Conservation (phyloP, 2,329 filamentous ascomycete species). For the Alternaria arborescens region DNA sequence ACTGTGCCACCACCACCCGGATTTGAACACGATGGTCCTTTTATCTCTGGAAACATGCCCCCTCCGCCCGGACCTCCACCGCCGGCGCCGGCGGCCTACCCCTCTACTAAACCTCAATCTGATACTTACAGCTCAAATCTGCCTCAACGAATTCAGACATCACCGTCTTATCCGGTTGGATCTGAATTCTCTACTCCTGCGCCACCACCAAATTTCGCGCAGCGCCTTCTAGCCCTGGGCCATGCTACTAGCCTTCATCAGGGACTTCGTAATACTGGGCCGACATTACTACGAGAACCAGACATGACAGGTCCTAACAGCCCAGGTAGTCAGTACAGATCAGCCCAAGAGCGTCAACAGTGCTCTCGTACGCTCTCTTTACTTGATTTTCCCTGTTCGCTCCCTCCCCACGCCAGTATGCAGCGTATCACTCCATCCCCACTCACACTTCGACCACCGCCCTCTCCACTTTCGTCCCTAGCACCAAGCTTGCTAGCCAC, state of each 20-base stretch:
- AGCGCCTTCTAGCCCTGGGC: conserved; percentile 2
- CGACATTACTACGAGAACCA: background rate
- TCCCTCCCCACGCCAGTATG: conserved; percentile 16
- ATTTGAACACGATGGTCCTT: background rate
- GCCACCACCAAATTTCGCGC: conserved; percentile 4
- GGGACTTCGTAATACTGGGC: background rate
- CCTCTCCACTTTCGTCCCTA: conserved; percentile 19
- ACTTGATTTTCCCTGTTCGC: background rate
- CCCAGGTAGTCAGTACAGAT: background rate
- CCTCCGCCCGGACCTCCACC: background rate
- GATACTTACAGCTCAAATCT: background rate
- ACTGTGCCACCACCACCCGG: background rate
- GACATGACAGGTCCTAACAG: background rate
- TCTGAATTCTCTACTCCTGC: background rate
- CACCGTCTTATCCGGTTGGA: background rate
- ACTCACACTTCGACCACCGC: conserved; percentile 9
- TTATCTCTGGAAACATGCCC: background rate
- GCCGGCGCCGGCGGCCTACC: background rate
- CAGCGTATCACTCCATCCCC: conserved; percentile 25
- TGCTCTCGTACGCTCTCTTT: background rate
- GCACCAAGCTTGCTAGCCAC: conserved; percentile 21
- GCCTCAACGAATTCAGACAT: background rate
- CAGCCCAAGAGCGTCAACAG: background rate
- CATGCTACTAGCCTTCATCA: background rate
- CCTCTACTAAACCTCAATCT: background rate